Evolutionary conservation across 306 rosid species (phyloP).

Genomic region (Vigna radiata): DNA sequence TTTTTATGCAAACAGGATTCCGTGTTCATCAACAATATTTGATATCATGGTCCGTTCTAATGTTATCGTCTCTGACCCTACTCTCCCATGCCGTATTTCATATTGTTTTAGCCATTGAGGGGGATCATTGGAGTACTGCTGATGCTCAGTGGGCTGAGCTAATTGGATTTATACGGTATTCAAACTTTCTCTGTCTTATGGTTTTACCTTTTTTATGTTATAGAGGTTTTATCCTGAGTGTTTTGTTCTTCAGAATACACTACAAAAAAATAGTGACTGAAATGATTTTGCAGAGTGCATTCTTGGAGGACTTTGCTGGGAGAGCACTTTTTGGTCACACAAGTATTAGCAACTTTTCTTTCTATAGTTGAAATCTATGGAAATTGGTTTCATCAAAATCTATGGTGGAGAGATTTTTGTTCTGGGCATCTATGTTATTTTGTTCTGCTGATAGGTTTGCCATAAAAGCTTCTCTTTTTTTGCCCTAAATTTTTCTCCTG

Average conservation of each 20-base stretch:
- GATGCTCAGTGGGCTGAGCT: slow-evolving; percentile 82
- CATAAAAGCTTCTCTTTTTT: slow-evolving; percentile 24
- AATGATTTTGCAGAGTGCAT: slow-evolving; percentile 70
- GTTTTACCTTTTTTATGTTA: slow-evolving; percentile 2
- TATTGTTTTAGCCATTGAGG: slow-evolving; percentile 68
- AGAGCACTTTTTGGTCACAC: slow-evolving; percentile 67
- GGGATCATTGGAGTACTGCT: slow-evolving; percentile 56
- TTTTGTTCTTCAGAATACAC: slow-evolving; percentile 11
- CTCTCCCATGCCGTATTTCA: slow-evolving; percentile 72
- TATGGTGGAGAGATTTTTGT: slow-evolving; percentile 67
- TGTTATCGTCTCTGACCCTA: slow-evolving; percentile 67
- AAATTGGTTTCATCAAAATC: slow-evolving; percentile 58
- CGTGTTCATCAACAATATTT: slow-evolving; percentile 58
- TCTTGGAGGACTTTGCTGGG: slow-evolving; percentile 68
- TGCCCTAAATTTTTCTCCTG: neutral
- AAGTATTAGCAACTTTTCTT: slow-evolving; percentile 64
- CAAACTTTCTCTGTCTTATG: slow-evolving; percentile 26
- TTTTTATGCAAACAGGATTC: slow-evolving; percentile 57
- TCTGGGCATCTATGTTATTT: slow-evolving; percentile 57
- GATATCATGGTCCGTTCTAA: slow-evolving; percentile 71
- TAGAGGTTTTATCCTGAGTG: slow-evolving; percentile 24
- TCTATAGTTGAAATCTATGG: slow-evolving; percentile 72
- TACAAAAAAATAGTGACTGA: slow-evolving; percentile 17
- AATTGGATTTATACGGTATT: slow-evolving; percentile 76
- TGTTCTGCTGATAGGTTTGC: slow-evolving; percentile 59